Evolutionary conservation across 2,329 filamentous ascomycete species (phyloP), one percentile per base, ranked within the genome.

Genomic region (Botryotinia convoluta): DNA sequence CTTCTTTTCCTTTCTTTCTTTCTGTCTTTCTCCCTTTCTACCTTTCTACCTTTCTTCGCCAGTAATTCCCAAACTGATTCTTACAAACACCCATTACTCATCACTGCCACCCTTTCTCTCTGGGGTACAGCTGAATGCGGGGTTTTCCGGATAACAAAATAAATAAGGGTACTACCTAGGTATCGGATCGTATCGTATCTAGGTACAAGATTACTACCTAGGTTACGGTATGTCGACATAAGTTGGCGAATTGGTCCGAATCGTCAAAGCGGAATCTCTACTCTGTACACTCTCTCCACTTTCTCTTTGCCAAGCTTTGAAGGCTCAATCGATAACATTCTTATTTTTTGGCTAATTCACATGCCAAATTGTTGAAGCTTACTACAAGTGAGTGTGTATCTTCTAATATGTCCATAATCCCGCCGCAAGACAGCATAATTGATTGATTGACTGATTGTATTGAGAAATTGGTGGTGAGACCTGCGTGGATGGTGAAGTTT

Each of bases 221-320:
- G 48, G 48, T 54, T 54, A 7, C n/a, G n/a, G 35, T 39, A 39
- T 32, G 45, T 37, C 45, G 51, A 37, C 16, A 39, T 42, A 57
- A 42, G 35, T 68, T 57, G 65, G 65, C 57, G 48, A 32, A 57
- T 69, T 42, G 44, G 62, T 45, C 42, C 45, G 44, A 51, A 67
- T 32, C 26, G 64, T 68, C 64, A 69, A 69, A 69, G 64, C 45
- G 64, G 65, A 57, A 69, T 10, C 26, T 65, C 42, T 44, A 45
- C 39, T 37, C 35, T 62, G 26, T 16, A n/a, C 37, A 4, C 37
- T 51, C 63, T 67, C 29, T 51, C 61, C 39, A 65, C 63, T 65
- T 48, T 48, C 42, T 37, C 8, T 48, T 26, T 22, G 64, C 64
- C 35, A 68, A 54, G 64, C 45, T 67, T 67, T 51, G 64, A 39